Evolutionary conservation across 2,329 filamentous ascomycete species (phyloP).

Genomic region (Triangularia verruculosa): DNA sequence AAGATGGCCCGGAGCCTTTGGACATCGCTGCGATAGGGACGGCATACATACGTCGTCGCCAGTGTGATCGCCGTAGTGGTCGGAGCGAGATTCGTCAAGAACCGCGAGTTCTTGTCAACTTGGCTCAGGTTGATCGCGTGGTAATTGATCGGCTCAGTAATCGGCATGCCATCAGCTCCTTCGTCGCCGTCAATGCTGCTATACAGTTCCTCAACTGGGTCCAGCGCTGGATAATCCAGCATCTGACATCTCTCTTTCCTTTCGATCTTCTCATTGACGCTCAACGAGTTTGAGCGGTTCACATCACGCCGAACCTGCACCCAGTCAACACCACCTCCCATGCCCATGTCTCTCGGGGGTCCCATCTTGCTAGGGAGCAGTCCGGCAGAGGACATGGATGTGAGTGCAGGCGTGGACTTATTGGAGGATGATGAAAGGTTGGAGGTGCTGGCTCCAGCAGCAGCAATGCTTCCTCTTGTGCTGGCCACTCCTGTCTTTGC

Average conservation of each 20-base stretch:
- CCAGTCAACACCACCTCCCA: slow-evolving; percentile 72
- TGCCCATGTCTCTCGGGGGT: slow-evolving; percentile 65
- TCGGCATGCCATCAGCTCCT: slow-evolving; percentile 76
- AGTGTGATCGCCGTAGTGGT: slow-evolving; percentile 78
- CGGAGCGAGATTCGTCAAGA: slow-evolving; percentile 78
- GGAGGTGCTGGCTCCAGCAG: slow-evolving; percentile 45
- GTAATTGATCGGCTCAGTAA: slow-evolving; percentile 81
- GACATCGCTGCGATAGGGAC: slow-evolving; percentile 90
- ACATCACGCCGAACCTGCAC: slow-evolving; percentile 96
- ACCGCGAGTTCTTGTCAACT: slow-evolving; percentile 94
- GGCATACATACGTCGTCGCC: slow-evolving; percentile 87
- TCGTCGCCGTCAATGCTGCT: slow-evolving; percentile 88
- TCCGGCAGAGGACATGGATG: slow-evolving; percentile 31
- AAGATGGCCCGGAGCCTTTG: slow-evolving; percentile 93
- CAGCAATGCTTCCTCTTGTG: slow-evolving; percentile 79
- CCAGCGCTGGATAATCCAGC: slow-evolving; percentile 85
- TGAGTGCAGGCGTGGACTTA: slow-evolving; percentile 46
- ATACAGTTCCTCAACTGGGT: slow-evolving; percentile 84
- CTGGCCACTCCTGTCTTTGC: slow-evolving; percentile 92
- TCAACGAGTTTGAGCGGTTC: slow-evolving; percentile 90
- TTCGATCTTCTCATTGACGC: slow-evolving; percentile 81
- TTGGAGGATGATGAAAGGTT: slow-evolving; percentile 41
- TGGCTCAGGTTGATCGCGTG: slow-evolving; percentile 73
- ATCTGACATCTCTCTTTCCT: slow-evolving; percentile 87
- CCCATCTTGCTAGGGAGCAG: slow-evolving; percentile 28